A percentile compares a stretch with the other conserved stretches of the same genome.
Conservation (phyloP, 2,329 filamentous ascomycete genomes). For the Ophiostoma fasciatum region DNA sequence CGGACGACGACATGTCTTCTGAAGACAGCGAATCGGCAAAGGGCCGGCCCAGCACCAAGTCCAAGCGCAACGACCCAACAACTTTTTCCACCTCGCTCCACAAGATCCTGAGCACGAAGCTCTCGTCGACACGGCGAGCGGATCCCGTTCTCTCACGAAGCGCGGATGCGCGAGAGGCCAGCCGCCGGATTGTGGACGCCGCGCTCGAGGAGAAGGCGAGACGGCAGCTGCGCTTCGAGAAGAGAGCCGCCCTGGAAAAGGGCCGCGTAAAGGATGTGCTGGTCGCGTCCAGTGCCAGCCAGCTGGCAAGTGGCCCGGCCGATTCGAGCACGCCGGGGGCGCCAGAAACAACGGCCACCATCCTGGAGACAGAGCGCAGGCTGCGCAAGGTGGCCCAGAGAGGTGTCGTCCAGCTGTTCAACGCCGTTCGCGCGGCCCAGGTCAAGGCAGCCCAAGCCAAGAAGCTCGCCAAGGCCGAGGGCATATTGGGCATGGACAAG, state of each 20-base stretch:
- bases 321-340: neutral
- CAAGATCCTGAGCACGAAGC: slow-evolving; percentile 82
- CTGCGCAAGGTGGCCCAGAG: slow-evolving; percentile 79
- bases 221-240: slow-evolving; percentile 65
- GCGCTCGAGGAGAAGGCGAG: slow-evolving; percentile 72
- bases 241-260: slow-evolving; percentile 65
- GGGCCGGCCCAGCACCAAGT: slow-evolving; percentile 28
- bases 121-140: slow-evolving; percentile 63
- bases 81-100: slow-evolving; percentile 88
- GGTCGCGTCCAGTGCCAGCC: slow-evolving; percentile 36
- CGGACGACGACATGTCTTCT: slow-evolving; percentile 18
- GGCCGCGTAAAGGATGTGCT: slow-evolving; percentile 81
- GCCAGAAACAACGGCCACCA: slow-evolving; percentile 34
- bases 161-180: slow-evolving; percentile 55
- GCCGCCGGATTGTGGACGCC: slow-evolving; percentile 56
- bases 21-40: neutral
- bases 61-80: slow-evolving; percentile 81
- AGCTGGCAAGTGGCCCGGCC: too few species aligned
- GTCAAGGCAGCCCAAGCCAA: slow-evolving; percentile 72
- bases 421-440: slow-evolving; percentile 84
- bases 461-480: slow-evolving; percentile 51
- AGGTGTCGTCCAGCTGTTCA: slow-evolving; percentile 92
- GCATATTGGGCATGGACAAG: slow-evolving; percentile 63
- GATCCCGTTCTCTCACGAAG: slow-evolving; percentile 89
- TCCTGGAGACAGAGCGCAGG: slow-evolving; percentile 59